phyloP scores from a whole-genome alignment of 202 grass and related monocot species.

The Hordeum pubiflorum region DNA sequence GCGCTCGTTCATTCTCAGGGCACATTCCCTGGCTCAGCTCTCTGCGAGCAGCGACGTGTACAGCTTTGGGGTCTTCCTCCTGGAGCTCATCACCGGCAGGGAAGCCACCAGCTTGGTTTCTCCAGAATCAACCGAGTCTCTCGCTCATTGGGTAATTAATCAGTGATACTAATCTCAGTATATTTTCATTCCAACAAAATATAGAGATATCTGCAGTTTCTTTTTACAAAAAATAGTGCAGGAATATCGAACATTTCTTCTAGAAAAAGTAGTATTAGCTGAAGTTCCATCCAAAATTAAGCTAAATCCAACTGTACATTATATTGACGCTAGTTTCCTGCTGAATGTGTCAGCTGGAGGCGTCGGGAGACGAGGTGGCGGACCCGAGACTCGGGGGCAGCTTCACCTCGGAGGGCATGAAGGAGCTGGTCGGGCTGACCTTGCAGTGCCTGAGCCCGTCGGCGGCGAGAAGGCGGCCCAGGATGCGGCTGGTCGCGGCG shows the following conservation, averaged over 20 bases:
- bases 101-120: constrained; percentile 31
- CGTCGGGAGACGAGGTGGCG: constrained; percentile 31
- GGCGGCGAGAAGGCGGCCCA: constrained; percentile 42
- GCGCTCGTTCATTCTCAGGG: constrained; percentile 13
- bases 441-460: constrained; percentile 57
- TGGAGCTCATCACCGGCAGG: constrained; percentile 77
- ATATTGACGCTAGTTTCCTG: neutral
- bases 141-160: constrained; percentile 53
- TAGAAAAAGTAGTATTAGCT: no score
- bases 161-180: neutral
- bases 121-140: constrained; percentile 34
- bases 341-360: constrained; percentile 46
- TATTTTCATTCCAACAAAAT: neutral
- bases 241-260: no score
- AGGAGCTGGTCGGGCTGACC: constrained; percentile 47
- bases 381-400: constrained; percentile 58
- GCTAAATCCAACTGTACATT: neutral
- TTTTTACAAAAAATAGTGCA: no score
- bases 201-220: no score
- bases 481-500: constrained; percentile 54
- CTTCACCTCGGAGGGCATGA: constrained; percentile 87
- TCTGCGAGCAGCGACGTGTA: constrained; percentile 83
- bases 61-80: constrained; percentile 80
- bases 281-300: no score
- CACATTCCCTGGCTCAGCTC: constrained; percentile 29